Base-by-base conservation (phyloP, 495 filamentous ascomycete genomes). In the Xylaria bambusicola region DNA sequence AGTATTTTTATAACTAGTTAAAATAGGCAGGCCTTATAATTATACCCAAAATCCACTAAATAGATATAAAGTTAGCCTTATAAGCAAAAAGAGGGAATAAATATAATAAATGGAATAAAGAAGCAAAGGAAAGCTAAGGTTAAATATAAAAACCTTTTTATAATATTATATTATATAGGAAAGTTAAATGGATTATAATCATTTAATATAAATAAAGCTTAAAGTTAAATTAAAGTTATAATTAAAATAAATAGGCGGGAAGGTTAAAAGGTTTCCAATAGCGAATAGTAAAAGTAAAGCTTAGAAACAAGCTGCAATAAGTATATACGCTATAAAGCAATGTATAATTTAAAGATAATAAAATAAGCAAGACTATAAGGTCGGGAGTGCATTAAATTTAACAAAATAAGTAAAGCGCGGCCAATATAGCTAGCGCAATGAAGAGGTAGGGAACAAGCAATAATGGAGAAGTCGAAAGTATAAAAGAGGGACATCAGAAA, bases 391-490 rank as follows among this genome's bases (percentile, higher is more conserved):
- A 41, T 3, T 15, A 15, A 41, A 41, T 51, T 35, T 63, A 38
- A 54, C 61, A 48, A 63, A 58, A 58, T 18, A 27, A 29, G 61
- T 48, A 44, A 47, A 58, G 61, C 48, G 27, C 38, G 17, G 49
- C 48, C 42, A 27, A 33, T 27, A 63, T 63, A 17, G 38, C 38
- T 15, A 17, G 38, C n/a, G 38, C n/a, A 41, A 41, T 45, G 41
- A 58, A 41, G 47, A 58, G 53, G 53, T 38, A 57, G 47, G 46
- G 52, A 29, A 48, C 53, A 42, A 58, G 40, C 54, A 38, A 58
- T 53, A 48, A 21, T 40, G 54, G 54, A 56, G 54, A 61, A 58
- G 56, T 53, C 41, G 58, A 61, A 50, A 56, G 44, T 57, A 62
- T 24, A 57, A 62, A 52, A 57, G 27, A 57, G 52, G 52, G 45